These are phyloP conservation scores for Cunninghamia lanceolata DNA, from an alignment of 75 land plant genomes.

Conservation along the genomic window DNA sequence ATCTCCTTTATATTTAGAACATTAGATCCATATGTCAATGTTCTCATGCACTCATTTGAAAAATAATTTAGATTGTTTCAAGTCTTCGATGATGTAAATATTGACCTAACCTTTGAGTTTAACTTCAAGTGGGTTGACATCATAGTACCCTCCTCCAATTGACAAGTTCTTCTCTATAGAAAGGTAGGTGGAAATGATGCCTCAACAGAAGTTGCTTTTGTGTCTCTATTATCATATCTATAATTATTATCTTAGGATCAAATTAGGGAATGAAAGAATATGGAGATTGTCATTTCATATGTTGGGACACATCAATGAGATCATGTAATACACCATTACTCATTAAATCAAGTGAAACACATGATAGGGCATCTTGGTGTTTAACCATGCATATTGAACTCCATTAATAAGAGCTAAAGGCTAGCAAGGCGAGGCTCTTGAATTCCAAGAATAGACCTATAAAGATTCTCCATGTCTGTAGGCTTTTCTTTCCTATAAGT, in stretches of 20 bases:
- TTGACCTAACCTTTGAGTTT: background rate
- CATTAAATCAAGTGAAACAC: background rate
- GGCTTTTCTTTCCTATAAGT: background rate
- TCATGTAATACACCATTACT: background rate
- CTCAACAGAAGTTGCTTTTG: background rate
- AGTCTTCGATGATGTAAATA: background rate
- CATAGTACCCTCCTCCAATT: background rate
- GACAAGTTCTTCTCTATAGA: background rate
- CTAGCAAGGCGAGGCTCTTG: background rate
- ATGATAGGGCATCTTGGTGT: background rate
- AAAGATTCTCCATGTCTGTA: background rate
- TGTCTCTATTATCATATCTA: background rate
- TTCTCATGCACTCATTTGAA: background rate
- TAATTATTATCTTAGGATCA: background rate
- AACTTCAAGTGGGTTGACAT: background rate
- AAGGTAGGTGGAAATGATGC: background rate
- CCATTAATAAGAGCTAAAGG: background rate
- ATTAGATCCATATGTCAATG: background rate
- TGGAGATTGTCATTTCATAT: background rate
- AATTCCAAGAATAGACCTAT: background rate
- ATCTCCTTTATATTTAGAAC: background rate
- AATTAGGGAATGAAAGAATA: background rate
- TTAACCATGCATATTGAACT: background rate
- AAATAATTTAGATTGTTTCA: slow-evolving; percentile 1
- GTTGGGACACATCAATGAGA: background rate